Evolutionary conservation across 768 basidiomycete species (phyloP), one percentile per base, ranked within the genome.

Genomic region (Sistotremastrum niveocremeum): DNA sequence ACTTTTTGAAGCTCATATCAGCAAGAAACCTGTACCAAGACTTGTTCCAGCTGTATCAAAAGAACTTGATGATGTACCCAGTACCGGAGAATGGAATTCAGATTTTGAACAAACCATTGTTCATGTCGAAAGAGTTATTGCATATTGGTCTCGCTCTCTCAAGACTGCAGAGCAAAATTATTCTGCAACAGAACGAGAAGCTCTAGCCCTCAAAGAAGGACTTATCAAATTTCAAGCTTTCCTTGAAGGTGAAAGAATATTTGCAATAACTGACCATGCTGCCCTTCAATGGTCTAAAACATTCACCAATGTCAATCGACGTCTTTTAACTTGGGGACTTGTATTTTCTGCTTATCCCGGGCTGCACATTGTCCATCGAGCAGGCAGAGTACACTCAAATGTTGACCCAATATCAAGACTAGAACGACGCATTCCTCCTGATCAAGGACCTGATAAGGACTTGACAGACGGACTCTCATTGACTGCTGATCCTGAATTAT

Each of bases 321-420:
- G 61, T 11, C 50, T 68, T 9, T 45, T 59, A 1, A 60, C 62
- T 3, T 68, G 64, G 65, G 65, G 65, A 37, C 45, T 54, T 4
- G 55, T 64, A 0, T 65, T 65, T 37, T 39, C 65, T 7, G 65
- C 66, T 3, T 69, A 58, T 49, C 67, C 63, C 0, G 43, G 48
- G 1, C 31, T 69, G 9, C 40, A 54, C 11, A 68, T 69, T 29
- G 52, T 67, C 6, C 67, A 69, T 42, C 57, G 63, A 4, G 59
- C 67, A 0, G 67, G 67, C 2, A 38, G 60, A 4, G 60, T 65
- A 0, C 66, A 68, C 39, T 68, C 64, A 1, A 67, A 67, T 44
- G 64, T 67, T 5, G 66, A 69, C 45, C 65, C 67, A 3, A 50
- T 67, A 4, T 67, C 65, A 0, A 46, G 63, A 20, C 46, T 68